Base-by-base conservation (phyloP, 2,329 filamentous ascomycete genomes). In the Tolypocladium tropicale region DNA sequence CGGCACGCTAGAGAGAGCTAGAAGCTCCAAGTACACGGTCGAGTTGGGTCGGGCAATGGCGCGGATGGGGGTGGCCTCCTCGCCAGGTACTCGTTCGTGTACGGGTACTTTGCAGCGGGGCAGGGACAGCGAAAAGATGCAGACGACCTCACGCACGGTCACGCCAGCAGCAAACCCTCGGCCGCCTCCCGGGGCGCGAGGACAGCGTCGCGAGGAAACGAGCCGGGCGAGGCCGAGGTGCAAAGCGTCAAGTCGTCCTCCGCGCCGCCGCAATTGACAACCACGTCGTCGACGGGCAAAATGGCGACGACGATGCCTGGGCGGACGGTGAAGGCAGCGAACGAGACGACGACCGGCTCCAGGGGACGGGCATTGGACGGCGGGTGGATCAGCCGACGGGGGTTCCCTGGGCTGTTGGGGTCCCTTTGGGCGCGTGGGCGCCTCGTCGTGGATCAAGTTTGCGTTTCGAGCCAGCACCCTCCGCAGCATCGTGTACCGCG, bases 371-470 rank as follows among this genome's bases (percentile, higher is more conserved):
- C 34, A 41, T 37, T 14, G 36, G 51, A 7, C 12, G 25, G 51
- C 34, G 21, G 34, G 36, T 37, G 50, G 32, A 53, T 37, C 34
- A 53, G 51, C 51, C 34, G 51, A 37, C 23, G 23, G 51, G 51
- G 51, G 51, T n/a, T 32, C 46, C 43, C 28, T 50, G 28, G 46
- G 25, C 6, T 48, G 3, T 25, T 48, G 3, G 32, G 46, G 33
- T 49, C 11, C 16, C 14, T 25, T 46, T 33, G 53, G 41, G 53
- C 53, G 53, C 43, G 46, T 39, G 33, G 53, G 43, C 33, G 43
- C 53, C 21, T 55, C 21, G 23, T 54, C 53, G 41, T 54, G 53
- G 53, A 55, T 55, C 53, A 50, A 14, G 34, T 55, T 55, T 41
- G 51, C 51, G 51, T 53, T 53, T 53, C 25, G 32, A 39, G 36